A percentile compares a stretch with the other conserved stretches of the same genome.
Evolutionary conservation across 1,284 basidiomycete species (phyloP).

Genomic region (Exsudoporus floridanus): DNA sequence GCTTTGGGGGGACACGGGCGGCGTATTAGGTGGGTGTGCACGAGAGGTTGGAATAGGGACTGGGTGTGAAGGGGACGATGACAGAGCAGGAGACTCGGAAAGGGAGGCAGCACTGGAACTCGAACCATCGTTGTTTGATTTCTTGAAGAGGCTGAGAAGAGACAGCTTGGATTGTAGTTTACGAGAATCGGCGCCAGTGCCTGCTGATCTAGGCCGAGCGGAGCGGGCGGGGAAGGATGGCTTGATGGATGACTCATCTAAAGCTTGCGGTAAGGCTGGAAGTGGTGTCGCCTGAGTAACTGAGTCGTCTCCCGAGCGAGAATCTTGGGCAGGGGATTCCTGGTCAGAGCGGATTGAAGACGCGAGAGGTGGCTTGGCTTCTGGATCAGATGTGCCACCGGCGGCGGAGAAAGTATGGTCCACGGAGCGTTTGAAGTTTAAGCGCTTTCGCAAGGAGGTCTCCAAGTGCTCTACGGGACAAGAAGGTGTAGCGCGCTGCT

Average conservation of each 20-base stretch:
- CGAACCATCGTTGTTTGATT: constrained; percentile 38
- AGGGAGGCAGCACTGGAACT: constrained; percentile 34
- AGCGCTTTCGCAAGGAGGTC: constrained; percentile 36
- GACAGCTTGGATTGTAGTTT: constrained; percentile 42
- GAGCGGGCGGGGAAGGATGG: constrained; percentile 26
- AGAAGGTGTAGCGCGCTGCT: constrained; percentile 22
- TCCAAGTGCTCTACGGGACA: constrained; percentile 35
- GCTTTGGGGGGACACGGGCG: constrained; percentile 32
- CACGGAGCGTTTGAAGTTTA: constrained; percentile 48
- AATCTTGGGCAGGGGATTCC: constrained; percentile 8
- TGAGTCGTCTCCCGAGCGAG: constrained; percentile 3
- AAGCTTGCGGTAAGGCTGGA: constrained; percentile 36
- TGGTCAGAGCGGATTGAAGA: constrained; percentile 18
- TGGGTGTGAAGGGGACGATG: constrained; percentile 25
- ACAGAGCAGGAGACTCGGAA: constrained; percentile 26
- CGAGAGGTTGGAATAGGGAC: constrained; percentile 21
- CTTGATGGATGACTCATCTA: constrained; percentile 32
- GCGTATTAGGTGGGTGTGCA: constrained; percentile 7
- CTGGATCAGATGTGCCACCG: constrained; percentile 27
- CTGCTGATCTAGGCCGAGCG: constrained; percentile 48
- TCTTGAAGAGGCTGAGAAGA: constrained; percentile 49
- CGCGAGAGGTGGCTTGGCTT: constrained; percentile 9
- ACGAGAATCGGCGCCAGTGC: constrained; percentile 45
- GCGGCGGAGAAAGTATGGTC: constrained; percentile 41
- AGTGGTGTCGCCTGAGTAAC: constrained; percentile 13